A percentile compares a stretch with the other conserved stretches of the same genome.
Conservation (phyloP, 768 basidiomycete species). For the Lactifluus pinguis region DNA sequence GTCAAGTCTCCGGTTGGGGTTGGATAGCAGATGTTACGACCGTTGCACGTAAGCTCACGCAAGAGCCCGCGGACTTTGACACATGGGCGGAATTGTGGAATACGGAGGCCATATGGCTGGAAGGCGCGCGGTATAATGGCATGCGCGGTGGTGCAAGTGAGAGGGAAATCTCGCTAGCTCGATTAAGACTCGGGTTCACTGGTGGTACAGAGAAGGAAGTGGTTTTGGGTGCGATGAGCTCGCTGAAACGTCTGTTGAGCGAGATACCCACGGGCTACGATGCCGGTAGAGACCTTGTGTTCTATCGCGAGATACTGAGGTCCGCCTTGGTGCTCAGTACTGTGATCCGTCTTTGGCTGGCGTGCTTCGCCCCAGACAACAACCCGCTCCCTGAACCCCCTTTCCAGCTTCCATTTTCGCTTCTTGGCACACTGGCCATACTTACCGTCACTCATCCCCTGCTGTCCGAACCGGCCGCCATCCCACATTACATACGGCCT, state of each 20-base stretch:
- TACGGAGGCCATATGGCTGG: constrained; percentile 58
- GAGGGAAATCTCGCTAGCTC: constrained; percentile 31
- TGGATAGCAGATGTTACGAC: constrained; percentile 56
- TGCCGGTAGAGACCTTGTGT: constrained; percentile 6
- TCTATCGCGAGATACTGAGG: constrained; percentile 27
- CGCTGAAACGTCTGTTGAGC: constrained; percentile 17
- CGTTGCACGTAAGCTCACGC: constrained; percentile 30
- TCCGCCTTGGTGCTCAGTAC: constrained; percentile 35
- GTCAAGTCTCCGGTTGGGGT: constrained; percentile 68
- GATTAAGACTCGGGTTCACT: constrained; percentile 36
- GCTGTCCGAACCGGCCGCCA: constrained; percentile 32
- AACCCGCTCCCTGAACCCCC: constrained; percentile 41
- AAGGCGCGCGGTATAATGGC: constrained; percentile 68
- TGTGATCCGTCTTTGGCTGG: constrained; percentile 54
- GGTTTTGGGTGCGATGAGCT: constrained; percentile 19
- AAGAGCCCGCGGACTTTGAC: constrained; percentile 20
- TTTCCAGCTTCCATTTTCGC: constrained; percentile 50
- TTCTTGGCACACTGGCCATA: constrained; percentile 46
- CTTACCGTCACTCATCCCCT: constrained; percentile 40
- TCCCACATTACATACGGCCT: constrained; percentile 25
- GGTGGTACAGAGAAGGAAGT: constrained; percentile 23
- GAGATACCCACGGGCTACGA: constrained; percentile 10
- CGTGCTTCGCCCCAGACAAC: constrained; percentile 42
- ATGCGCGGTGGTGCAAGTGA: constrained; percentile 58
- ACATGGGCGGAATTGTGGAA: constrained; percentile 39